Conservation (phyloP, 1,284 basidiomycete genomes). For the Salmacisia buchloeana region DNA sequence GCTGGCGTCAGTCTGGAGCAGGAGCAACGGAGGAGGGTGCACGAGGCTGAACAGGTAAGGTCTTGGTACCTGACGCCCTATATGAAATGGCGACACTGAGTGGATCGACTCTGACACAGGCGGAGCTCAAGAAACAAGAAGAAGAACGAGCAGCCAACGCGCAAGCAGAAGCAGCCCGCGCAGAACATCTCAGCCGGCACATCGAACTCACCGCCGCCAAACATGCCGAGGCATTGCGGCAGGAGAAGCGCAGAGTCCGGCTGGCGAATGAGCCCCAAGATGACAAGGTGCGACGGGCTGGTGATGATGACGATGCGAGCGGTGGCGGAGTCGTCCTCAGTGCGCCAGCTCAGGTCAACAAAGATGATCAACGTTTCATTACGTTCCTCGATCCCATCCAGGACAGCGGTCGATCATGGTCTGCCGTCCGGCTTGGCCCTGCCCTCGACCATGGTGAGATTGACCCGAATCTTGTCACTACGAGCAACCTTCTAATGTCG, state of each 20-base stretch:
- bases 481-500: neutral
- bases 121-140: slow-evolving; percentile 8
- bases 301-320: too few species aligned
- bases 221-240: slow-evolving; percentile 27
- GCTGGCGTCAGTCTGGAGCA: slow-evolving; percentile 41
- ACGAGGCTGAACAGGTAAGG: slow-evolving; percentile 27
- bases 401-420: slow-evolving; percentile 21
- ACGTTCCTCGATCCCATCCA: slow-evolving; percentile 38
- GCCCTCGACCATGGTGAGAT: slow-evolving; percentile 20
- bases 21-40: slow-evolving; percentile 38
- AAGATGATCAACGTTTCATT: slow-evolving; percentile 10
- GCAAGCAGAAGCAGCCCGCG: slow-evolving; percentile 29
- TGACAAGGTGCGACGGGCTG: too few species aligned
- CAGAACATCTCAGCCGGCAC: slow-evolving; percentile 30
- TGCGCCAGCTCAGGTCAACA: too few species aligned
- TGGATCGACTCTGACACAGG: neutral
- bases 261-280: neutral
- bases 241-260: slow-evolving; percentile 17
- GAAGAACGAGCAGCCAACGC: slow-evolving; percentile 15
- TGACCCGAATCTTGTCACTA: neutral
- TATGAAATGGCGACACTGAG: neutral
- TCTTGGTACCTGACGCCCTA: neutral
- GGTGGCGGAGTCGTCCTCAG: too few species aligned
- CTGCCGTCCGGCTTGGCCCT: slow-evolving; percentile 33
- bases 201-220: slow-evolving; percentile 22